A percentile compares a stretch with the other conserved stretches of the same genome.
These are phyloP conservation scores for Euphrasia arctica DNA, from an alignment of 305 asterid genomes.

Conservation along the genomic window DNA sequence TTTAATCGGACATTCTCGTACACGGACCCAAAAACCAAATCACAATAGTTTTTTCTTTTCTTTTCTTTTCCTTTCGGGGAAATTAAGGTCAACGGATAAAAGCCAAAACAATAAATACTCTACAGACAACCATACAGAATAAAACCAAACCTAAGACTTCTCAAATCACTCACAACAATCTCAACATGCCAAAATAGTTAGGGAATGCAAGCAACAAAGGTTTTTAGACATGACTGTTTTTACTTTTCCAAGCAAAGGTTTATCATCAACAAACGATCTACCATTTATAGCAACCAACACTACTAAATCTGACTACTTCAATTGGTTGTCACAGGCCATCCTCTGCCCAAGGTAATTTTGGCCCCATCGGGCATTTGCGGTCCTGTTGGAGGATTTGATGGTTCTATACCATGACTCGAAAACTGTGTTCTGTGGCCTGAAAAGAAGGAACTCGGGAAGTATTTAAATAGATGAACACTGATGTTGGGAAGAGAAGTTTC, in stretches of 20 bases:
- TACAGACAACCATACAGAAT: background rate
- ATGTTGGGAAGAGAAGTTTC: background rate
- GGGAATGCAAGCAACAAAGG: background rate
- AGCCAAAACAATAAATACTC: no score
- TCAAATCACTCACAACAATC: background rate
- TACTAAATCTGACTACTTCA: constrained; percentile 16
- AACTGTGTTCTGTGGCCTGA: constrained; percentile 63
- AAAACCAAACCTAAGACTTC: background rate
- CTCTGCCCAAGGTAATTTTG: constrained; percentile 88
- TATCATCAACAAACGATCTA: constrained; percentile 21
- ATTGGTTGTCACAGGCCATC: constrained; percentile 53
- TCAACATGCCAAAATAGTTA: background rate
- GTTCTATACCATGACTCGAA: constrained; percentile 46
- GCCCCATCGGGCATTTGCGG: constrained; percentile 98
- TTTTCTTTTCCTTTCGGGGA: no score
- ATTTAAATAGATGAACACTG: background rate
- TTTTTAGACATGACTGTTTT: constrained; percentile 1
- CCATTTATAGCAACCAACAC: constrained; percentile 10
- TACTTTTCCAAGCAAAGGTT: constrained; percentile 18
- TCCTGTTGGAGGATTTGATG: constrained; percentile 93
- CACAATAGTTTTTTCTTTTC: no score
- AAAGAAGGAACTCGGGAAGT: background rate
- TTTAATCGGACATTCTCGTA: no score
- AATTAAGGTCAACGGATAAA: no score
- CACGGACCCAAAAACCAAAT: no score